These are phyloP conservation scores for Drechslerella dactyloides DNA, from an alignment of 2,329 filamentous ascomycete genomes.

Conservation along the genomic window DNA sequence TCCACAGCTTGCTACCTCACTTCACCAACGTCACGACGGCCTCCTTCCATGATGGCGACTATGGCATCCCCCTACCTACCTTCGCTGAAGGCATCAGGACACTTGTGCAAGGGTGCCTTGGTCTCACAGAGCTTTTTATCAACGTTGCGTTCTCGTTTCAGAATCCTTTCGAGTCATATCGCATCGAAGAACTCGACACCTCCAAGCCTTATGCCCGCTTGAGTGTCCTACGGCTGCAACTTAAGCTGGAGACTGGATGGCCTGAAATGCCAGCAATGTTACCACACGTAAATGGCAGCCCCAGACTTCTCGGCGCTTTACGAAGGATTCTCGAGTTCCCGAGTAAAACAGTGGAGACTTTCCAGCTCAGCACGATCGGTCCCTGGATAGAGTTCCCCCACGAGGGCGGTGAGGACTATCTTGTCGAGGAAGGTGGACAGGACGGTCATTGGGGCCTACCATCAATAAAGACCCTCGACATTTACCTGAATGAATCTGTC, in stretches of 20 bases:
- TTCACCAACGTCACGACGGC: slow-evolving; percentile 14
- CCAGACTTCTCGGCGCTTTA: background rate
- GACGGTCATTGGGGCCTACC: background rate
- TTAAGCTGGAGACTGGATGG: background rate
- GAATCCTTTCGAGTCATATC: background rate
- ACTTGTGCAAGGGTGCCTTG: slow-evolving; percentile 10
- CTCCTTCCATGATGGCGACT: background rate
- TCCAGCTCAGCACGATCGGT: background rate
- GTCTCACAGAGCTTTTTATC: slow-evolving; percentile 9
- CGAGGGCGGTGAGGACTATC: background rate
- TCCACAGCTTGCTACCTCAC: background rate
- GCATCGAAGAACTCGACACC: background rate
- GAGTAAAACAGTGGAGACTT: background rate
- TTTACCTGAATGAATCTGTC: background rate
- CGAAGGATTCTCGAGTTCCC: background rate
- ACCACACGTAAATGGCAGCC: background rate
- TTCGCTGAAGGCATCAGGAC: slow-evolving; percentile 3
- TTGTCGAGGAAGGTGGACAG: background rate
- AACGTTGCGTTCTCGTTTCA: background rate
- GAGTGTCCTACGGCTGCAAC: background rate
- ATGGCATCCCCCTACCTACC: background rate
- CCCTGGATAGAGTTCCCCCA: background rate
- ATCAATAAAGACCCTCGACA: background rate
- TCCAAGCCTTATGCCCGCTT: slow-evolving; percentile 3
- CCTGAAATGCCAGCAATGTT: background rate